These are phyloP conservation scores for Fusarium metavorans DNA, from an alignment of 2,329 filamentous ascomycete genomes.

Conservation along the genomic window DNA sequence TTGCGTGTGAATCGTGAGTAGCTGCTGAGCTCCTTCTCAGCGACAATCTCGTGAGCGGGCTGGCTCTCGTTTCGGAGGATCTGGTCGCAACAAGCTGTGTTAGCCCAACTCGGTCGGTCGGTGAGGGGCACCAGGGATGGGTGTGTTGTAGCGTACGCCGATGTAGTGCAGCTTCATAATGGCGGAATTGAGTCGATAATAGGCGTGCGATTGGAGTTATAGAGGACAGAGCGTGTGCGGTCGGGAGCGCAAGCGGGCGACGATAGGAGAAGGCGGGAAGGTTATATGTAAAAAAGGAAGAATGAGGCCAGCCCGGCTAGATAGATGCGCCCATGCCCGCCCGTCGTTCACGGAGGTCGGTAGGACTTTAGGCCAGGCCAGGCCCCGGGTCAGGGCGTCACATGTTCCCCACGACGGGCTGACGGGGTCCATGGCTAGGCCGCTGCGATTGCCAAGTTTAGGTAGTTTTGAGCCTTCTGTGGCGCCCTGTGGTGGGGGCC, in stretches of 20 bases:
- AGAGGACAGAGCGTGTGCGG: background rate
- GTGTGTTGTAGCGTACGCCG: conserved; percentile 69
- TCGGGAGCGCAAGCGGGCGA: background rate
- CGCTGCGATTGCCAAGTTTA: conserved; percentile 31
- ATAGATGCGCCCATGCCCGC: conserved; percentile 22
- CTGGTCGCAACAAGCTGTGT: conserved; percentile 58
- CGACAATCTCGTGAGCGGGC: conserved; percentile 80
- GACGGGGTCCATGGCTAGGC: conserved; percentile 29
- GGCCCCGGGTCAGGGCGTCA: conserved; percentile 32
- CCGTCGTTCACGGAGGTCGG: conserved; percentile 33
- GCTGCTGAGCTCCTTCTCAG: conserved; percentile 80
- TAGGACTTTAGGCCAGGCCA: conserved; percentile 15
- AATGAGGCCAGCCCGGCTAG: conserved; percentile 7
- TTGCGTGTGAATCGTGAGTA: conserved; percentile 84
- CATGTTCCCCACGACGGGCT: conserved; percentile 44
- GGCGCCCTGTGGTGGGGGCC: conserved; percentile 32
- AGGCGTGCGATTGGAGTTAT: background rate
- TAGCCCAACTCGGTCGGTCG: conserved; percentile 42
- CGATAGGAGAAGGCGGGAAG: background rate
- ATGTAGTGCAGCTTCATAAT: conserved; percentile 91
- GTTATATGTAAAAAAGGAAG: conserved; percentile 19
- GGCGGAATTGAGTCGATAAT: conserved; percentile 28
- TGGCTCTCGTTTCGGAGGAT: conserved; percentile 84
- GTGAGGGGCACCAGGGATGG: conserved; percentile 39
- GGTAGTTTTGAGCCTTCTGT: conserved; percentile 18